A percentile compares a stretch with the other conserved stretches of the same genome.
phyloP scores from a whole-genome alignment of 1,284 basidiomycete genomes.

The Prillingera fragicola region DNA sequence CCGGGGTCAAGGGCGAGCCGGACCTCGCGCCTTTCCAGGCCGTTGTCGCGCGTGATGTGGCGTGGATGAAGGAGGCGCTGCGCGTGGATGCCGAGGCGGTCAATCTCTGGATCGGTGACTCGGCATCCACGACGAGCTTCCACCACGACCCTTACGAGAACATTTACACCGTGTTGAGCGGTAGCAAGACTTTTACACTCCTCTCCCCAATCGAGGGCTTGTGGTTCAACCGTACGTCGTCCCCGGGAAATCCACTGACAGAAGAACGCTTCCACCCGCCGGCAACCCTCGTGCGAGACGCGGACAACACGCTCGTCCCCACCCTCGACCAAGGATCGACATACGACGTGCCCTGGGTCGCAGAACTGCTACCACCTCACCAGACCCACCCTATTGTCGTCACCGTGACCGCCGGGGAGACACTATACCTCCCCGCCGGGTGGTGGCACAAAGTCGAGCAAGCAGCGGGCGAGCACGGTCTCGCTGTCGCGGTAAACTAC shows the following conservation, averaged over 20 bases:
- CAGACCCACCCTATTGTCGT: constrained; percentile 62
- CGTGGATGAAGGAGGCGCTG: constrained; percentile 73
- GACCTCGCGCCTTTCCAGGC: constrained; percentile 60
- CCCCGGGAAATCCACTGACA: constrained; percentile 47
- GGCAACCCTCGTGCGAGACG: constrained; percentile 28
- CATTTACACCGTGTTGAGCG: constrained; percentile 77
- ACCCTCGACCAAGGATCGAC: constrained; percentile 48
- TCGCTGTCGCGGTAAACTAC: constrained; percentile 71
- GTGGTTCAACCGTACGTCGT: constrained; percentile 63
- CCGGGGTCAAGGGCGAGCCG: constrained; percentile 43
- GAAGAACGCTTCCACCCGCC: constrained; percentile 34
- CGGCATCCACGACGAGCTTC: constrained; percentile 68
- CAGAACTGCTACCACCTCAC: constrained; percentile 54
- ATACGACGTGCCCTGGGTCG: constrained; percentile 59
- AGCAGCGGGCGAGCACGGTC: constrained; percentile 48
- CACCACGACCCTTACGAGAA: constrained; percentile 82
- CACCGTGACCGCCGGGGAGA: constrained; percentile 64
- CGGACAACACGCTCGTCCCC: constrained; percentile 10
- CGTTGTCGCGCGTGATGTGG: constrained; percentile 62
- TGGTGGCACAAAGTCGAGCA: constrained; percentile 88
- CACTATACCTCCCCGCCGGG: constrained; percentile 77
- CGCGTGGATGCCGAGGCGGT: constrained; percentile 69
- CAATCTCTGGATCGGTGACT: constrained; percentile 83
- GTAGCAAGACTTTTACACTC: constrained; percentile 75
- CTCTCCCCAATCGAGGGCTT: constrained; percentile 81